These are phyloP conservation scores for Silybum marianum DNA, from an alignment of 129 eudicot species.

Conservation along the genomic window DNA sequence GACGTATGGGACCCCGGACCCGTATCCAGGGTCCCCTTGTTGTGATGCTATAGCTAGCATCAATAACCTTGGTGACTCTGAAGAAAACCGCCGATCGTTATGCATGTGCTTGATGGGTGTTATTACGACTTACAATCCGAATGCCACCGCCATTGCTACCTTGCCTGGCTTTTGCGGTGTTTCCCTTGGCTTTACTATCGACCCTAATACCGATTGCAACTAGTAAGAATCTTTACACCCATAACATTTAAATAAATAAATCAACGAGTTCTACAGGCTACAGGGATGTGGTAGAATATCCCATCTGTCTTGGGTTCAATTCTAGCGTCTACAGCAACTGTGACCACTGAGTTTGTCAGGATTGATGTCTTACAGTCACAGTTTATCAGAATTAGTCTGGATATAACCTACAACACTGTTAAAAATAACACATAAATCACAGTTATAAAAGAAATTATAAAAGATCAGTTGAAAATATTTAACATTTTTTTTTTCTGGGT, in stretches of 20 bases:
- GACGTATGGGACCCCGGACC: conserved; percentile 44
- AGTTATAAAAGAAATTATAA: no score
- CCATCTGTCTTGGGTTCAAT: no score
- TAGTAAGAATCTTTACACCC: conserved; percentile 44
- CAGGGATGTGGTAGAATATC: no score
- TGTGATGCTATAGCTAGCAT: conserved; percentile 42
- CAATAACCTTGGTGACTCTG: conserved; percentile 37
- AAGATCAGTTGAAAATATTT: neutral
- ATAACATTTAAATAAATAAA: no score
- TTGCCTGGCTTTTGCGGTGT: conserved; percentile 95
- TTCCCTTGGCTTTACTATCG: conserved; percentile 85
- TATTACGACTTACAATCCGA: conserved; percentile 45
- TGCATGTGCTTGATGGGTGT: conserved; percentile 49
- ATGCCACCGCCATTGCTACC: conserved; percentile 45
- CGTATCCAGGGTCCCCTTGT: conserved; percentile 45
- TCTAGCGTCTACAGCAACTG: no score
- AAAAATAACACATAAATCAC: no score
- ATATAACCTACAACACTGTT: no score
- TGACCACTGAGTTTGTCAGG: no score
- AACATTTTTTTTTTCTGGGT: neutral
- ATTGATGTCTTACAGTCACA: no score
- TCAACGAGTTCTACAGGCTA: no score
- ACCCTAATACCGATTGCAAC: conserved; percentile 80
- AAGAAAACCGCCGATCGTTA: conserved; percentile 34
- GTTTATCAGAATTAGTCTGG: no score